Evolutionary conservation across 306 rosid genomes (phyloP), one percentile per base, ranked within the genome.

Genomic region (Quercus berberidifolia): DNA sequence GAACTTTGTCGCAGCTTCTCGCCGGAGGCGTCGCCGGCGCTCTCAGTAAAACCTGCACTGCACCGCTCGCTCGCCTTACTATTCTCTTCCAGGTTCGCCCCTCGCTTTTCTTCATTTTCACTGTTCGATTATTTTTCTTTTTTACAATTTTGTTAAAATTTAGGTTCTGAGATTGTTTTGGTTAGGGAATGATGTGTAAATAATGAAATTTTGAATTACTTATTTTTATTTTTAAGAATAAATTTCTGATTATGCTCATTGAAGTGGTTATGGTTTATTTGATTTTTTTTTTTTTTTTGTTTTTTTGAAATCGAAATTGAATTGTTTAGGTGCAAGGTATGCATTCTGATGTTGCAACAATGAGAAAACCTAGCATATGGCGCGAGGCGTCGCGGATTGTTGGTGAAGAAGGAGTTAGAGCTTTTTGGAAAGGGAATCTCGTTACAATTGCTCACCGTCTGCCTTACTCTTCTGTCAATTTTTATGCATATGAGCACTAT

Each of bases 1-100:
- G 92, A 21, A 80, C 96, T n/a, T 19, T 90, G 31, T 90, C 98
- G 56, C 99, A 96, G 85, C 94, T 93, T 75, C 87, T 93, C 20
- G 97, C 99, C 58, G 98, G 98, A 25, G 99, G 99, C 3, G 94
- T 96, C 56, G 99, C 99, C 14, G 99, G 99, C 5, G 97, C 98
- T 43, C 82, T 96, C 9, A 85, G 92, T 79, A 96, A 96, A 84
- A 93, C 99, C n/a, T 96, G 98, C 70, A 96, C 99, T 51, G 99
- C 99, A 26, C 99, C 99, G 56, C 96, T 96, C 58, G 99, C 98
- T 18, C 90, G 99, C 20, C 92, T 96, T 26, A 96, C 99, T 6
- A 96, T 96, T 67, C 98, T 96, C 68, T 96, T 96, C 78, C 98
- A 96, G 99, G 99, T 96, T 79, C 6, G 68, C 5, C 69, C 73